These are phyloP conservation scores for Dendrostoma leiphaemia DNA, from an alignment of 2,329 filamentous ascomycete genomes.

Conservation along the genomic window DNA sequence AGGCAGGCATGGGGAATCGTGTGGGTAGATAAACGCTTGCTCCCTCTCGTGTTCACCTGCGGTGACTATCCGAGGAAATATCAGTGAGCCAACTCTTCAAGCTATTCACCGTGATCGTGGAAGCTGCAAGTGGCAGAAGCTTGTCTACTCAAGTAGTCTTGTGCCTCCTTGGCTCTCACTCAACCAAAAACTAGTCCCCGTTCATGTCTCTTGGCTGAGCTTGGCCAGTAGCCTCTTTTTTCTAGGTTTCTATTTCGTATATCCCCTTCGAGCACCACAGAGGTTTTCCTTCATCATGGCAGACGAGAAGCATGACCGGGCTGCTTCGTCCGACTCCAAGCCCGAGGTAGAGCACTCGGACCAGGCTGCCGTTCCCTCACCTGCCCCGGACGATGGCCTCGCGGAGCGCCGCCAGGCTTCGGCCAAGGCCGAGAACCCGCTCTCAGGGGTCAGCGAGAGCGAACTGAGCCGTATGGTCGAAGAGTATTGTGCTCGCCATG, in stretches of 20 bases:
- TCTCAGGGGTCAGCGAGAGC: constrained; percentile 37
- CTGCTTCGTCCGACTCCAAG: constrained; percentile 24
- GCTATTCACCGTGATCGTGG: background rate
- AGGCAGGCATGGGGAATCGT: background rate
- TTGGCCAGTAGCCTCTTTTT: background rate
- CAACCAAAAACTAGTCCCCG: no score
- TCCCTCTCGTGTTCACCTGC: background rate
- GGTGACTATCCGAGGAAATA: background rate
- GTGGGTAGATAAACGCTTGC: background rate
- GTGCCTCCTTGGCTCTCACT: background rate
- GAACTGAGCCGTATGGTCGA: constrained; percentile 56
- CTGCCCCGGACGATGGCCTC: constrained; percentile 23
- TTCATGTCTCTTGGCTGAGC: no score
- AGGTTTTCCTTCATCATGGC: constrained; percentile 6
- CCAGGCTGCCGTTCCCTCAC: background rate
- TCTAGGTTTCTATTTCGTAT: background rate
- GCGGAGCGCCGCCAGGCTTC: constrained; percentile 33
- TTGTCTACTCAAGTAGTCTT: background rate
- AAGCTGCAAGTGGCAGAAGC: background rate
- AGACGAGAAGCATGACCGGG: constrained; percentile 23
- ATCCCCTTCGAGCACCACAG: no score
- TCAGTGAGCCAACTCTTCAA: background rate
- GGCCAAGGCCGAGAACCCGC: constrained; percentile 38
- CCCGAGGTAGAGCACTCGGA: constrained; percentile 27
- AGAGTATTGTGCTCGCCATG: constrained; percentile 55